Base-by-base conservation (phyloP, 2,329 filamentous ascomycete genomes). In the Aspergillus phoenicis region DNA sequence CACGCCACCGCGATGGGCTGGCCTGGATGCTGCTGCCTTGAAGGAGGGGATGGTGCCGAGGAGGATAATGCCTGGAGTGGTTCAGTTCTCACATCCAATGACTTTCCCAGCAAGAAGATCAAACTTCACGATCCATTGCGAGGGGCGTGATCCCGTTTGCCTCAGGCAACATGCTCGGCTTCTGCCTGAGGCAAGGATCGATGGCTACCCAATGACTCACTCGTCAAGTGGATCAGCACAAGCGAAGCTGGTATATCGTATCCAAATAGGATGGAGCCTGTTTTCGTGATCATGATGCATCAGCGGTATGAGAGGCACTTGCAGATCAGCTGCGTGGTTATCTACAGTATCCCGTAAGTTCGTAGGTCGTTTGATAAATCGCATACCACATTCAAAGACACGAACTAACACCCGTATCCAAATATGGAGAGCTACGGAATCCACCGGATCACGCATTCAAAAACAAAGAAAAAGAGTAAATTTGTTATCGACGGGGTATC, bases 101-200 rank as follows among this genome's bases (percentile, higher is more conserved):
- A 2, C 6, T 4, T 36, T 36, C 4, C 33, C 11, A 36, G 33
- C 33, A 36, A 36, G 33, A 36, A 36, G 33, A 36, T 36, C 33
- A 5, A 36, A 36, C 11, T 36, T 36, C 33, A 36, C 33, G 33
- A 36, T 33, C 2, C 11, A 15, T 36, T 11, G 33, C 33, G 33
- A 36, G 33, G 11, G 33, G 33, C 33, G 33, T 36, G 33, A 36
- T 36, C 33, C 33, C 33, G 33, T 13, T 36, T 5, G 33, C 33
- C 33, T 36, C 33, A 36, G 33, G 33, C 33, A 36, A 0, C 11
- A 6, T 36, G 4, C 33, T 36, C 33, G 33, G 33, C 33, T 36
- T 36, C 10, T 60, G 61, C 53, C 57, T 62, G 30, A 60, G 61
- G 61, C 51, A 39, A 38, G 8, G 11, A 22, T 17, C 5, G 41